phyloP scores from a whole-genome alignment of 192 early-diverging fungal genomes.

The Coemansia umbellata region DNA sequence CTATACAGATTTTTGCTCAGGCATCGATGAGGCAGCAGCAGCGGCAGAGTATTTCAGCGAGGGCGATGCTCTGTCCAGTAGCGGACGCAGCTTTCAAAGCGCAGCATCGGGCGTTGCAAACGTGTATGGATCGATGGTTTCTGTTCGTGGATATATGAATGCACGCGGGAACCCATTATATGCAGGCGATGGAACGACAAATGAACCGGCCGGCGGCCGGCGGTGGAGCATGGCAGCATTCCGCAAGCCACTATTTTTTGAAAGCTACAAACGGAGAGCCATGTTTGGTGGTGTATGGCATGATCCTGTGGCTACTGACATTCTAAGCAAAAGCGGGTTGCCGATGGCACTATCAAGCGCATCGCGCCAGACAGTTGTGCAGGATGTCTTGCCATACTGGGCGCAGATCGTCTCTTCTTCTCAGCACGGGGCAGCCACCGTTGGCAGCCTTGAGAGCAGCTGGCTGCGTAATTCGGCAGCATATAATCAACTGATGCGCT shows the following conservation, averaged over 20 bases:
- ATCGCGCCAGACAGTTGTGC: neutral
- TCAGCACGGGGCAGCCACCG: neutral
- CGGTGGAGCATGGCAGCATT: constrained; percentile 19
- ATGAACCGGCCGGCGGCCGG: neutral
- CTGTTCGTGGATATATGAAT: constrained; percentile 38
- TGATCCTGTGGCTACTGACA: constrained; percentile 1
- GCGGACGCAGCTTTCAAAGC: neutral
- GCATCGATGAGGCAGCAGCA: constrained; percentile 48
- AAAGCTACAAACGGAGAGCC: constrained; percentile 10
- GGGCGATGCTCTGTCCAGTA: constrained; percentile 33
- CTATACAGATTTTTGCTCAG: constrained; percentile 48
- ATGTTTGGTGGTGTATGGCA: constrained; percentile 6
- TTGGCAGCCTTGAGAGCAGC: too few relatives aligned
- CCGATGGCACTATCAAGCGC: neutral
- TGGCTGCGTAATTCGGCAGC: neutral
- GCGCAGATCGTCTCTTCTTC: constrained; percentile 1
- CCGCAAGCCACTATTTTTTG: constrained; percentile 35
- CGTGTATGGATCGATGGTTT: constrained; percentile 18
- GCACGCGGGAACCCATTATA: constrained; percentile 8
- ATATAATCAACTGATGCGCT: constrained; percentile 1
- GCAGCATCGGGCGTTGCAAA: constrained; percentile 2
- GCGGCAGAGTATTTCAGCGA: constrained; percentile 53
- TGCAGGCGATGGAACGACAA: neutral
- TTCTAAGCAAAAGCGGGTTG: constrained; percentile 12
- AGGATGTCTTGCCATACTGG: constrained; percentile 29